Conservation (phyloP, 2,329 filamentous ascomycete species). For the Pseudogymnoascus sp. region DNA sequence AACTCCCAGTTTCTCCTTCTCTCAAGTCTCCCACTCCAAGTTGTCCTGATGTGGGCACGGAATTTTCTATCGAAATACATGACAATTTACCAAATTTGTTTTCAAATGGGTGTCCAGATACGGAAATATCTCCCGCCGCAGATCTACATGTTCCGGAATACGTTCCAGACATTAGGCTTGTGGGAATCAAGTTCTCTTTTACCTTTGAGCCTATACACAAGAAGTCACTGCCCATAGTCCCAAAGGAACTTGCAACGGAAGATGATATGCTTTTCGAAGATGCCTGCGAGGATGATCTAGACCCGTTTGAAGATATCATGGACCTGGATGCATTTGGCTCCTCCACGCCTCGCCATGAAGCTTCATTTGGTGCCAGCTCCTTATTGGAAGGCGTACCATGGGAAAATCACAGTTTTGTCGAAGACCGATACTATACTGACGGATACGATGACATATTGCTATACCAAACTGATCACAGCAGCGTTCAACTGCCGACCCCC, state of each 20-base stretch:
- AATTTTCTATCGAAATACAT: constrained; percentile 18
- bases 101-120: not conserved
- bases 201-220: constrained; percentile 14
- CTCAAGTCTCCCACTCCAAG: constrained; percentile 11
- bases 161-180: constrained; percentile 16
- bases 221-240: not conserved
- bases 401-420: not conserved
- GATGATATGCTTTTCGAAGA: not conserved
- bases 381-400: not conserved
- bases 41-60: not conserved
- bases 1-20: constrained; percentile 18
- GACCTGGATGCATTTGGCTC: not conserved
- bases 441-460: constrained; percentile 14
- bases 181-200: constrained; percentile 18
- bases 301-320: not conserved
- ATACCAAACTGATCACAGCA: constrained; percentile 15
- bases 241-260: not conserved
- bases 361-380: not conserved
- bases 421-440: not conserved
- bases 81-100: constrained; percentile 10
- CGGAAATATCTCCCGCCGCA: constrained; percentile 2
- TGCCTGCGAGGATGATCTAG: not conserved
- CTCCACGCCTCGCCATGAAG: not conserved
- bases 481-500: not conserved
- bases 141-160: constrained; percentile 17